Evolutionary conservation across 1,284 basidiomycete species (phyloP), one percentile per base, ranked within the genome.

Genomic region (Malassezia vespertilionis): DNA sequence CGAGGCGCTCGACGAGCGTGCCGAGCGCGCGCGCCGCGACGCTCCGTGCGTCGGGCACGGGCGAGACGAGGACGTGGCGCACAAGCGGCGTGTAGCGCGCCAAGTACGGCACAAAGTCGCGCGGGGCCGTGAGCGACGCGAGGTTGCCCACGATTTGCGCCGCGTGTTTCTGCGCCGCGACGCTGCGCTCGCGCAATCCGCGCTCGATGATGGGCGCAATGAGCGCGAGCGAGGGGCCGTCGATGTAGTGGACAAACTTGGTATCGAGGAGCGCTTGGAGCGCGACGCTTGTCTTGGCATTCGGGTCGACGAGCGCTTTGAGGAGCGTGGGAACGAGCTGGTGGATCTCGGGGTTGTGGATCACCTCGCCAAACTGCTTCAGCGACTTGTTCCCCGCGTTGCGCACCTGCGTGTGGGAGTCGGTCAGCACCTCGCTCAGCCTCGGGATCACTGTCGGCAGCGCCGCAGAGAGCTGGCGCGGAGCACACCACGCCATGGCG

Each of bases 401-500:
- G 53, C 89, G 82, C 26, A 97, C 93, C 78, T 97, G 93, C 10
- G 88, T 83, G 53, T 97, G 93, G 12, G 91, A 91, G 72, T 97
- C 93, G 46, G 89, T 96, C 50, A 99, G 76, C 40, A 96, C 90
- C 15, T 83, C 86, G 24, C 90, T 95, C 11, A 99, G 75, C 20
- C 86, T 82, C 6, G 93, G 93, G 49, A 99, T 93, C 69, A 97
- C 87, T 36, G 93, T 87, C 1, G 93, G 93, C 5, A 99, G 77
- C 3, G 91, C 96, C 20, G 89, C 77, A 0, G 93, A 95, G 11
- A 97, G 79, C 72, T 99, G 93, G 40, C 82, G 81, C 2, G 91
- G 93, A 5, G 93, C 89, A 73, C 91, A 93, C 73, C 91, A 97
- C 0, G 93, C 93, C 90, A 97, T 97, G 75, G 90, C 85, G 28